Conservation (phyloP, 306 rosid genomes). For the Dryas octopetala region DNA sequence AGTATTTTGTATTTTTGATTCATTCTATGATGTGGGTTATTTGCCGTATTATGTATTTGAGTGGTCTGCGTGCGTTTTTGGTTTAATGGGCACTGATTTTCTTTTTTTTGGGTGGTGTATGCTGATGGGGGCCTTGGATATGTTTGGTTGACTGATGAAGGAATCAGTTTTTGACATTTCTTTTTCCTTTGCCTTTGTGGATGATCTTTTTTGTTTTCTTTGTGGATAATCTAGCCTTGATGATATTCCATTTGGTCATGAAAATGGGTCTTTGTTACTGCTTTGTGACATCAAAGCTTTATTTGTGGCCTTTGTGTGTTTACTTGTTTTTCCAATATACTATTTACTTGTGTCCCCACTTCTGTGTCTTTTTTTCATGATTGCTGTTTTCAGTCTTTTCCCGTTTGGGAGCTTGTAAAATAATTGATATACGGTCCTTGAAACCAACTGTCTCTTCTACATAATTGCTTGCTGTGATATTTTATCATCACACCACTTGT, state of each 20-base stretch:
- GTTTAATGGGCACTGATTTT: neutral
- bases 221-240: too few species aligned
- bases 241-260: too few species aligned
- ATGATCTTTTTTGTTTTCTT: too few species aligned
- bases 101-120: neutral
- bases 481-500: neutral
- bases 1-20: neutral
- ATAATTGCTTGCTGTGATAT: neutral
- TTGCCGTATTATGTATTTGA: neutral
- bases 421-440: neutral
- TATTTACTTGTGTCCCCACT: neutral
- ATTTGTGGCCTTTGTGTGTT: too few species aligned
- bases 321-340: too few species aligned
- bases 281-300: too few species aligned
- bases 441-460: neutral
- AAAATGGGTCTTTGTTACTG: too few species aligned
- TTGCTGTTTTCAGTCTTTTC: neutral
- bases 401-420: neutral
- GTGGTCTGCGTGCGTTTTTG: neutral
- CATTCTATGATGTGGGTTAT: neutral
- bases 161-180: neutral
- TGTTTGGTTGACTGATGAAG: neutral
- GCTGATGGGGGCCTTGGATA: neutral
- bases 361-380: neutral
- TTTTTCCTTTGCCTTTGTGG: neutral